Evolutionary conservation across 495 filamentous ascomycete genomes (phyloP), one percentile per base, ranked within the genome.

Genomic region (Neurospora sp.): DNA sequence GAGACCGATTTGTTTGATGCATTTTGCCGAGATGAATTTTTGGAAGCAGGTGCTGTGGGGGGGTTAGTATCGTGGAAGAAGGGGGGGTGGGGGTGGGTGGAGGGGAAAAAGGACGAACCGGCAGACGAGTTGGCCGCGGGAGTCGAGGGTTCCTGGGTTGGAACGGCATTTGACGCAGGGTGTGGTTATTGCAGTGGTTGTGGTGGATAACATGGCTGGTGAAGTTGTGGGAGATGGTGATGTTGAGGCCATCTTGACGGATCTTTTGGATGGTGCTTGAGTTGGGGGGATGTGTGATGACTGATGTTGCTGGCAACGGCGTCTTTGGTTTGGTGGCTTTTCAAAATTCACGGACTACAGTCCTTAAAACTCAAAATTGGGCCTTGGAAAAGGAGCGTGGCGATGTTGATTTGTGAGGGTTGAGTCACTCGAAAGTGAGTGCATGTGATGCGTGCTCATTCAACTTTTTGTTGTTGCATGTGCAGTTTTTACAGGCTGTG

Each of bases 11-110:
- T 93, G 92, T 76, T 93, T 93, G 74, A 92, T 81, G 74, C 89
- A 87, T 78, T 98, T 98, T 71, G 87, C 89, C 38, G 85, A 81
- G 70, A 94, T 85, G 80, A 94, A 97, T 77, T 86, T 86, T 69
- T 85, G 79, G 81, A 96, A 97, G 81, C 95, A 98, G 44, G 87
- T 31, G 27, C 27, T 31, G 27, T 31, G 9, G 39, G 44, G 74
- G 18, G 40, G 40, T 42, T 42, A 14, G 22, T 37, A 37, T 37
- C 35, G 35, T 37, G 35, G 31, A 35, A 61, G 11, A 20, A 48
- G 10, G 22, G 1, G 22, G 53, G 12, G 2, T n/a, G n/a, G n/a
- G n/a, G n/a, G n/a, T n/a, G n/a, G n/a, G n/a, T n/a, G n/a, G n/a
- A n/a, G n/a, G n/a, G n/a, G n/a, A n/a, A 59, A 7, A 22, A 1